These are phyloP conservation scores for Penicillium parvum DNA, from an alignment of 495 filamentous ascomycete genomes.

Conservation along the genomic window DNA sequence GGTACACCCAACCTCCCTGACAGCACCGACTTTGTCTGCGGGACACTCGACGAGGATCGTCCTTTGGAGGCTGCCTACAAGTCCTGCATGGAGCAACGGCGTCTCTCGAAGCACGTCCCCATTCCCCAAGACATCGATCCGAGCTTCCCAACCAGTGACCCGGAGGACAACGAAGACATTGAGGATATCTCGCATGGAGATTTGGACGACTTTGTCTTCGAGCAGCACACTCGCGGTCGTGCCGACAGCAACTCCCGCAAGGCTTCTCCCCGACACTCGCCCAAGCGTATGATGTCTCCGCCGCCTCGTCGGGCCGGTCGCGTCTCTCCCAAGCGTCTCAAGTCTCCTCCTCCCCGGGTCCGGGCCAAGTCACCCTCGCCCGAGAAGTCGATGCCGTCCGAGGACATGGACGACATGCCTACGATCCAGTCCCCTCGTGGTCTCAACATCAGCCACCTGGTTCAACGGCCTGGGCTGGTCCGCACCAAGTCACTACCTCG, in stretches of 20 bases:
- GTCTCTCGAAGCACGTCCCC: conserved; percentile 67
- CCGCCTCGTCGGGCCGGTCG: conserved; percentile 63
- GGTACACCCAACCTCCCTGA: conserved; percentile 84
- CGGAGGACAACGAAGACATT: conserved; percentile 75
- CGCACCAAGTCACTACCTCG: conserved; percentile 78
- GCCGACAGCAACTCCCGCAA: conserved; percentile 25
- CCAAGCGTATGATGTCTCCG: conserved; percentile 50
- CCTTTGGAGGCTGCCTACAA: conserved; percentile 91
- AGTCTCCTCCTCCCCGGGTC: conserved; percentile 41
- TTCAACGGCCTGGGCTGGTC: conserved; percentile 56
- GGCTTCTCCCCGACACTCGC: conserved; percentile 35
- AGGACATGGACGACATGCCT: conserved; percentile 30
- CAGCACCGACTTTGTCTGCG: conserved; percentile 96
- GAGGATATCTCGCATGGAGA: conserved; percentile 54
- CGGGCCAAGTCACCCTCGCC: conserved; percentile 25
- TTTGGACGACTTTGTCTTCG: conserved; percentile 31
- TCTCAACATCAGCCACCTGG: conserved; percentile 55
- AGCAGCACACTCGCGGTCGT: conserved; percentile 35
- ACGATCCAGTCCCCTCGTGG: conserved; percentile 25
- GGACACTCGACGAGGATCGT: conserved; percentile 92
- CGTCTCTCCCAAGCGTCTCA: conserved; percentile 64
- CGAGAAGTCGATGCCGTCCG: conserved; percentile 26
- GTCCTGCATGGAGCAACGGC: conserved; percentile 74
- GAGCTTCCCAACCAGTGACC: conserved; percentile 90
- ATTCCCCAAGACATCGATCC: conserved; percentile 97